Evolutionary conservation across 2,329 filamentous ascomycete species (phyloP).

Genomic region (Ophiosphaerella korrae): DNA sequence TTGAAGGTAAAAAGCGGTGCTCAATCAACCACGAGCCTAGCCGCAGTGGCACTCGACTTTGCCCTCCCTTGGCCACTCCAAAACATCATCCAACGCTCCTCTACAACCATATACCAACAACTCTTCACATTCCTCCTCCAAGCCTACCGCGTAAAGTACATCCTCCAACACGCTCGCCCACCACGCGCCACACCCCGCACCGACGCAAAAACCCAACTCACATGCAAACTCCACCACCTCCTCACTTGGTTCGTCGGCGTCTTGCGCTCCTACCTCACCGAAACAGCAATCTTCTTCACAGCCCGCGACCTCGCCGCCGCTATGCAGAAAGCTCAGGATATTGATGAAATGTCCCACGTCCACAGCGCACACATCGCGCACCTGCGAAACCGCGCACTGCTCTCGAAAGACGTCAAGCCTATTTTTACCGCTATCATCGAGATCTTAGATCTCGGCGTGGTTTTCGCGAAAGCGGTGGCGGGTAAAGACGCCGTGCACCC

Average conservation of each 20-base stretch:
- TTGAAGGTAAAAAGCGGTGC: conserved; percentile 54
- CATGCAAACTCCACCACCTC: conserved; percentile 66
- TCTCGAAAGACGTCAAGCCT: conserved; percentile 69
- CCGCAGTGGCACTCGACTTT: conserved; percentile 69
- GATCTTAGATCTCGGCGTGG: conserved; percentile 74
- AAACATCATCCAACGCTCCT: conserved; percentile 73
- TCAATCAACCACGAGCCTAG: conserved; percentile 66
- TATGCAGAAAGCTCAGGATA: conserved; percentile 68
- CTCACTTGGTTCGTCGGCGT: conserved; percentile 79
- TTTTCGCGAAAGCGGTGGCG: conserved; percentile 66
- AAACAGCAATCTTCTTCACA: conserved; percentile 70
- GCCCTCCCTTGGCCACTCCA: conserved; percentile 64
- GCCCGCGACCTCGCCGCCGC: conserved; percentile 61
- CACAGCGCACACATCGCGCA: conserved; percentile 69
- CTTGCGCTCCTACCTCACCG: conserved; percentile 76
- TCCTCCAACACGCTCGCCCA: conserved; percentile 62
- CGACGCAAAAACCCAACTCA: conserved; percentile 7
- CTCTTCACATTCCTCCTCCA: conserved; percentile 80
- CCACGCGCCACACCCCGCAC: conserved; percentile 8
- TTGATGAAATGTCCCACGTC: conserved; percentile 78
- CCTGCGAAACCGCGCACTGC: conserved; percentile 70
- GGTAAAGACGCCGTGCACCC: neutral
- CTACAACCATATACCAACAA: conserved; percentile 69
- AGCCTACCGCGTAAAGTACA: conserved; percentile 70
- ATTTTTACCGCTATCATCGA: conserved; percentile 76